These are phyloP conservation scores for Claviceps sp. DNA, from an alignment of 2,329 filamentous ascomycete genomes.

Conservation along the genomic window DNA sequence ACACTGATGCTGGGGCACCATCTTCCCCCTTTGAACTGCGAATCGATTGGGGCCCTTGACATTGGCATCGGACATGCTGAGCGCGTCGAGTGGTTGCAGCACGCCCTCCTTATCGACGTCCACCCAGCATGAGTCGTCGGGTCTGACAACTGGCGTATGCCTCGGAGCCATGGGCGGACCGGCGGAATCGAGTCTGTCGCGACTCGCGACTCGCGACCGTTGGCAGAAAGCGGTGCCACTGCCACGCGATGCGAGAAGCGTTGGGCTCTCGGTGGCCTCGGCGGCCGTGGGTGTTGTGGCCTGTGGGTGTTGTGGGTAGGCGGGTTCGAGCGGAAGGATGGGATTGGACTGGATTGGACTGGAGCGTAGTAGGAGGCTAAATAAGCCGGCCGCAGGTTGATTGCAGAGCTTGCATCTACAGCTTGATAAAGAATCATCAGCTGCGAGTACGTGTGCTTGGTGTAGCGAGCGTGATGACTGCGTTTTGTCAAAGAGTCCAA, in stretches of 20 bases:
- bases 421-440: not conserved
- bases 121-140: constrained; percentile 2
- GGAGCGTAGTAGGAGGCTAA: too few relatives aligned
- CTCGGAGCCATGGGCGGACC: constrained; percentile 1
- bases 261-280: not conserved
- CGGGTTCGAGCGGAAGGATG: not conserved
- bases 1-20: constrained; percentile 14
- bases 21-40: constrained; percentile 19
- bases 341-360: not conserved
- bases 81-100: constrained; percentile 16
- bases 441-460: not conserved
- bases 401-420: not conserved
- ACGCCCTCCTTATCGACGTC: constrained; percentile 7
- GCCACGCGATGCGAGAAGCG: not conserved
- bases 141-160: not conserved
- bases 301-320: not conserved
- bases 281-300: not conserved
- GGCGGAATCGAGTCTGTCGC: not conserved
- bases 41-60: constrained; percentile 15
- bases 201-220: not conserved
- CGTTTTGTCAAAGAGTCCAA: not conserved
- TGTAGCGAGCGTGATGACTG: not conserved
- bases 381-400: not conserved
- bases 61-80: constrained; percentile 13
- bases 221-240: not conserved